Conservation (phyloP, 2,329 filamentous ascomycete species). For the Lasiodiplodia hormozganensis region DNA sequence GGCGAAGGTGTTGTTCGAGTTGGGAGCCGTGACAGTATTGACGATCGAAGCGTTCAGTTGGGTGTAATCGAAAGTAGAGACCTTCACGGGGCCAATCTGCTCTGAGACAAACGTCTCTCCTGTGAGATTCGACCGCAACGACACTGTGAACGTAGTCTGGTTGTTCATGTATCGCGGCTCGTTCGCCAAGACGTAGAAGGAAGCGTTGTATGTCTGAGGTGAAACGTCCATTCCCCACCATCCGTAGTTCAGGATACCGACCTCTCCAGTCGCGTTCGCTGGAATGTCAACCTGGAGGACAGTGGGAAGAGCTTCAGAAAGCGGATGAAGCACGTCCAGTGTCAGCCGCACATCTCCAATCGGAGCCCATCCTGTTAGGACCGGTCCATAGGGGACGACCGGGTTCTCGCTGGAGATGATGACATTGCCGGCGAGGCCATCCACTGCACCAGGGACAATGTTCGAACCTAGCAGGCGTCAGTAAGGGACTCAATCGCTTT, state of each 20-base stretch:
- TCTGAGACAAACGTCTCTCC: conserved; percentile 50
- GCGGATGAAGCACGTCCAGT: conserved; percentile 50
- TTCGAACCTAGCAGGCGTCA: conserved; percentile 33
- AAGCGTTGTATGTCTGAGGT: conserved; percentile 57
- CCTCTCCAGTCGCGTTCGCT: conserved; percentile 46
- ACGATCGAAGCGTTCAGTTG: conserved; percentile 48
- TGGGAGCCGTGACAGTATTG: conserved; percentile 53
- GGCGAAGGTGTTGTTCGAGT: conserved; percentile 59
- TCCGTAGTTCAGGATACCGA: conserved; percentile 58
- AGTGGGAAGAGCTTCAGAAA: conserved; percentile 54
- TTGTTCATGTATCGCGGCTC: conserved; percentile 41
- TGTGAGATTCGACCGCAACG: conserved; percentile 50
- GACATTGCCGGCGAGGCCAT: conserved; percentile 35
- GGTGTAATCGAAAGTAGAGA: conserved; percentile 39
- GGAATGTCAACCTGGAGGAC: conserved; percentile 51
- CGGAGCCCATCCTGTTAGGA: conserved; percentile 37
- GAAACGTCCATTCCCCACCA: conserved; percentile 61
- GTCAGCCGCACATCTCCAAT: conserved; percentile 45
- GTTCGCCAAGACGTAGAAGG: conserved; percentile 55
- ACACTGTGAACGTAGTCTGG: conserved; percentile 48
- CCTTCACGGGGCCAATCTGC: conserved; percentile 36
- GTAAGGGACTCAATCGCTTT: background rate
- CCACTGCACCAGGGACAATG: conserved; percentile 31
- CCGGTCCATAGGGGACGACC: conserved; percentile 40
- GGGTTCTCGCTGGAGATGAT: conserved; percentile 38